Evolutionary conservation across 495 filamentous ascomycete genomes (phyloP).

Genomic region (Platismatia glauca): DNA sequence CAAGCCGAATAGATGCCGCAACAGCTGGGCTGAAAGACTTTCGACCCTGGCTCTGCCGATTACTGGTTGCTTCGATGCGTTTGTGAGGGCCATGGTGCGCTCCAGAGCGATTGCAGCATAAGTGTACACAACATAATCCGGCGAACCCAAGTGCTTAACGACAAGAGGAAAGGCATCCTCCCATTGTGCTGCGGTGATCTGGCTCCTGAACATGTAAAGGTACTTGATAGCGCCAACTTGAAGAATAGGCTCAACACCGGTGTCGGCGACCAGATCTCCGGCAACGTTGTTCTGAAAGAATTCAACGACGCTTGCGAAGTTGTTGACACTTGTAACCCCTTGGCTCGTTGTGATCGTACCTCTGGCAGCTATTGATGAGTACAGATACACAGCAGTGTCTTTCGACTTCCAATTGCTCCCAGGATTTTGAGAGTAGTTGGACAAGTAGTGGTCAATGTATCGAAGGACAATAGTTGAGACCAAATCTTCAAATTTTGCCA

Average conservation of each 20-base stretch:
- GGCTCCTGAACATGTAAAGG: conserved; percentile 88
- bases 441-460: conserved; percentile 73
- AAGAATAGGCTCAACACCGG: conserved; percentile 67
- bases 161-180: conserved; percentile 77
- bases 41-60: conserved; percentile 64
- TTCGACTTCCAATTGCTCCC: conserved; percentile 86
- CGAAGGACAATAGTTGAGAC: conserved; percentile 74
- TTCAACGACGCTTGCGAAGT: conserved; percentile 71
- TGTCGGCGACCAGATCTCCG: conserved; percentile 60
- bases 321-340: conserved; percentile 83
- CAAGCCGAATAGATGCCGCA: conserved; percentile 85
- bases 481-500: conserved; percentile 73
- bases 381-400: conserved; percentile 93
- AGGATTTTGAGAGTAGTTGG: conserved; percentile 58
- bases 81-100: conserved; percentile 71
- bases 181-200: conserved; percentile 79
- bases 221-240: conserved; percentile 98
- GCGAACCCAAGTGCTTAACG: conserved; percentile 76
- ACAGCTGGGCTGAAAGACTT: conserved; percentile 70
- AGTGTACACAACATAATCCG: conserved; percentile 91
- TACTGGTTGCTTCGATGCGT: conserved; percentile 61
- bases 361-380: conserved; percentile 86
- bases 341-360: conserved; percentile 73
- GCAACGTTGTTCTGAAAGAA: conserved; percentile 91
- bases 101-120: conserved; percentile 95